A percentile compares a stretch with the other conserved stretches of the same genome.
Evolutionary conservation across 2,329 filamentous ascomycete species (phyloP).

Genomic region (Laburnicola sp.): DNA sequence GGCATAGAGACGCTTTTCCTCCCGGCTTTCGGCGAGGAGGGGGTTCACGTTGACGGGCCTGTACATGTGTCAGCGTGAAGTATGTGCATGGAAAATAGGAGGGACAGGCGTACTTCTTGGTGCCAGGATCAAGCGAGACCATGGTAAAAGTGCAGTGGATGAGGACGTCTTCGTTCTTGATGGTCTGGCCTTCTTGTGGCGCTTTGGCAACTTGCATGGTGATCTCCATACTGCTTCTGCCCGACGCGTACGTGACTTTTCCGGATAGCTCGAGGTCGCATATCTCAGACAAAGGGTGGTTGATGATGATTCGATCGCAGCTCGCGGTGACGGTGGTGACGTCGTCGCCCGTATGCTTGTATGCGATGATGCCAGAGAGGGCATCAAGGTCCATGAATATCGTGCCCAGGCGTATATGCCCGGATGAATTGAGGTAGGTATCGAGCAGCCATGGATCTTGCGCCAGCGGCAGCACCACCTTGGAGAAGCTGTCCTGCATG

Average conservation of each 20-base stretch:
- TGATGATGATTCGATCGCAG: conserved; percentile 67
- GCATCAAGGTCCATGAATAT: conserved; percentile 82
- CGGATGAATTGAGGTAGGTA: conserved; percentile 75
- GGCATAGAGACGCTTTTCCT: conserved; percentile 66
- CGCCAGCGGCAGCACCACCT: conserved; percentile 68
- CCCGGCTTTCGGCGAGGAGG: conserved; percentile 62
- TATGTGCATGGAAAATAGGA: neutral
- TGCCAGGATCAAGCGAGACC: conserved; percentile 71
- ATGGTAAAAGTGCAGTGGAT: conserved; percentile 77
- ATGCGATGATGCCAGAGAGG: conserved; percentile 71
- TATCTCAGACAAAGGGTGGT: conserved; percentile 73
- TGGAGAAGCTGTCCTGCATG: conserved; percentile 73
- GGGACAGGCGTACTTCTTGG: conserved; percentile 57
- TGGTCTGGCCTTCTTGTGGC: conserved; percentile 59
- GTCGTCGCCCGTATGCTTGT: conserved; percentile 69
- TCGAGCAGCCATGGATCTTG: conserved; percentile 77
- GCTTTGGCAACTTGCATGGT: conserved; percentile 73
- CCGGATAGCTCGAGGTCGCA: conserved; percentile 76
- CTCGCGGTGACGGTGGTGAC: conserved; percentile 67
- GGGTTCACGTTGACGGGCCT: conserved; percentile 65
- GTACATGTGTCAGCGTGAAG: conserved; percentile 6
- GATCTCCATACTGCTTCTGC: conserved; percentile 72
- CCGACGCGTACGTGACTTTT: conserved; percentile 71
- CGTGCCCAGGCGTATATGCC: conserved; percentile 71
- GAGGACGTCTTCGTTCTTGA: conserved; percentile 63